Evolutionary conservation across 1,284 basidiomycete genomes (phyloP).

Genomic region (Thelephora terrestris): DNA sequence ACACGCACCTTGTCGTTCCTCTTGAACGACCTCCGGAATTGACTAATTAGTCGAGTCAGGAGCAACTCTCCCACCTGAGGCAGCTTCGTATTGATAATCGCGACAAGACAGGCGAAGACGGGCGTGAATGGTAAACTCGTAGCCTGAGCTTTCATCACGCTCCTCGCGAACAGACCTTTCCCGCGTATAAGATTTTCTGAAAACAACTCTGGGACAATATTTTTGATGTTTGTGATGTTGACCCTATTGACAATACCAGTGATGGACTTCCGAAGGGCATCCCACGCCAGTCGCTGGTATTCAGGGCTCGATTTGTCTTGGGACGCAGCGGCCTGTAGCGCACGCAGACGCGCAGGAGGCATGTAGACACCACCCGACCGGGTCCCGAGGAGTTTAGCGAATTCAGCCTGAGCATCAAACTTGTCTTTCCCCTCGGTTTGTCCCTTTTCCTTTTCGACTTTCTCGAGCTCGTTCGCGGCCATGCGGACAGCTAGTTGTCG

Average conservation of each 20-base stretch:
- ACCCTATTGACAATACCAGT: slow-evolving; percentile 99
- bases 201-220: slow-evolving; percentile 91
- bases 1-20: slow-evolving; percentile 88
- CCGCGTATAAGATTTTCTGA: slow-evolving; percentile 88
- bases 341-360: slow-evolving; percentile 86
- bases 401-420: slow-evolving; percentile 68
- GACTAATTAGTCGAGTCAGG: slow-evolving; percentile 82
- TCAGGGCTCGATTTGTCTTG: slow-evolving; percentile 85
- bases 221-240: slow-evolving; percentile 94
- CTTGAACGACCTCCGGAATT: slow-evolving; percentile 93
- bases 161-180: slow-evolving; percentile 81
- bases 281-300: slow-evolving; percentile 96
- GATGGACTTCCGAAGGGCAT: slow-evolving; percentile 94
- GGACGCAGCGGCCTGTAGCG: slow-evolving; percentile 81
- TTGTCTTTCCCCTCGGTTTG: slow-evolving; percentile 29
- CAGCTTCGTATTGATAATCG: slow-evolving; percentile 95
- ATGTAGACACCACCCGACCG: slow-evolving; percentile 95
- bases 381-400: slow-evolving; percentile 67
- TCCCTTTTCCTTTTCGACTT: slow-evolving; percentile 37
- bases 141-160: slow-evolving; percentile 96
- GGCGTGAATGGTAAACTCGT: slow-evolving; percentile 97
- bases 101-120: slow-evolving; percentile 89
- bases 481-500: slow-evolving; percentile 64
- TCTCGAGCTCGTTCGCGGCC: slow-evolving; percentile 65
- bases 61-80: slow-evolving; percentile 94